Percentiles rank a stretch among this genome's conserved stretches.
phyloP scores from a whole-genome alignment of 306 rosid genomes.

The Argentina anserina region DNA sequence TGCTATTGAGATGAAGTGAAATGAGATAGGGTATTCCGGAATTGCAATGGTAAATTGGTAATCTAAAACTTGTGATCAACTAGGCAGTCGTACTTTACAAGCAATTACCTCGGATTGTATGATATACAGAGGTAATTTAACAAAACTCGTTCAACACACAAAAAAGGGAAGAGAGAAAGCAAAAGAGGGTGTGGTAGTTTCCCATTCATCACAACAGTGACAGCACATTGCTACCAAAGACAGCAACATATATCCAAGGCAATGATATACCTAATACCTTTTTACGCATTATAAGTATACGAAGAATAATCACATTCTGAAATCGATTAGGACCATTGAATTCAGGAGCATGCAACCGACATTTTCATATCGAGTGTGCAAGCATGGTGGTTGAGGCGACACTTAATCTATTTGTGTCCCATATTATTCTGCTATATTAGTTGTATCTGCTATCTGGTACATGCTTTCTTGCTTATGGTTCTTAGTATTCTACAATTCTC shows the following conservation, averaged over 20 bases:
- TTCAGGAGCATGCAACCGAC: conserved; percentile 32
- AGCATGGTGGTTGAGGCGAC: conserved; percentile 12
- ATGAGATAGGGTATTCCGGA: too few relatives aligned
- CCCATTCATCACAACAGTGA: too few relatives aligned
- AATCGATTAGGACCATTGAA: conserved; percentile 1
- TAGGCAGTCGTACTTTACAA: neutral
- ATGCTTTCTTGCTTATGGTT: neutral
- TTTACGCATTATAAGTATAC: conserved; percentile 15
- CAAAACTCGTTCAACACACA: neutral
- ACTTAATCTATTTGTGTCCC: conserved; percentile 17
- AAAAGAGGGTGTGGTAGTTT: neutral
- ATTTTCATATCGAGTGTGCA: conserved; percentile 10
- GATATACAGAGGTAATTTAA: neutral
- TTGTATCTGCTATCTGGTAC: conserved; percentile 11
- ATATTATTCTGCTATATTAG: conserved; percentile 1
- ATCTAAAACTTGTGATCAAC: neutral
- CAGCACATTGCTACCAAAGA: conserved; percentile 18
- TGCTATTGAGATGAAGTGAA: conserved; percentile 6
- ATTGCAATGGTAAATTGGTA: too few relatives aligned
- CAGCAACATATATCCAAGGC: conserved; percentile 19
- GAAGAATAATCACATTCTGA: neutral
- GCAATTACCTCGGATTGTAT: neutral
- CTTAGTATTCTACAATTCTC: neutral
- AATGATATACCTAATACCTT: neutral
- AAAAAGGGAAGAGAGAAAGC: neutral